phyloP scores from a whole-genome alignment of 768 basidiomycete species.

The Boletus patriciae region DNA sequence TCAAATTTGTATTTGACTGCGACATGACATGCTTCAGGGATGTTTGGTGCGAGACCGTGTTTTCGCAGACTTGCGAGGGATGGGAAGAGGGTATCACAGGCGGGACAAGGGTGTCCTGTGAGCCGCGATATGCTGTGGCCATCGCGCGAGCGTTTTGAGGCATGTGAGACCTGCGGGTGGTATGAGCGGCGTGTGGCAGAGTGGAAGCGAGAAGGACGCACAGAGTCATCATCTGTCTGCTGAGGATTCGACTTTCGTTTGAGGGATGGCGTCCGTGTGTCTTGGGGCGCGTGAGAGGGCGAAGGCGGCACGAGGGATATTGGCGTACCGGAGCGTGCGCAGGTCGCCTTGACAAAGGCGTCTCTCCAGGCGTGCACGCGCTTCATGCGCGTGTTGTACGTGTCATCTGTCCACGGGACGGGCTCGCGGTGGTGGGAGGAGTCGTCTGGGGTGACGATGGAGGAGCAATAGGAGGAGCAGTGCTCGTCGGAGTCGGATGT shows the following conservation, averaged over 20 bases:
- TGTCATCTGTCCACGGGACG: slow-evolving; percentile 44
- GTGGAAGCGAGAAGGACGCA: slow-evolving; percentile 27
- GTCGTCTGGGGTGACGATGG: slow-evolving; percentile 46
- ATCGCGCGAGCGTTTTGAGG: slow-evolving; percentile 52
- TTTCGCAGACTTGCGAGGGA: slow-evolving; percentile 58
- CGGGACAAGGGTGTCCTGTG: slow-evolving; percentile 64
- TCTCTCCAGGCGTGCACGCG: slow-evolving; percentile 76
- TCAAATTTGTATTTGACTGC: slow-evolving; percentile 79
- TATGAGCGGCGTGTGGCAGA: slow-evolving; percentile 17
- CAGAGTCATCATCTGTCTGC: slow-evolving; percentile 42
- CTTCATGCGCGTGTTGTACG: slow-evolving; percentile 55
- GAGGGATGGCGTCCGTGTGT: slow-evolving; percentile 39
- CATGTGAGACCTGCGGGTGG: slow-evolving; percentile 45
- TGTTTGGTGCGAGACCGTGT: slow-evolving; percentile 53
- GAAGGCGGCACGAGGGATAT: background rate
- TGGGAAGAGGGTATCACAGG: slow-evolving; percentile 68
- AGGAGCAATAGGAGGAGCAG: slow-evolving; percentile 73
- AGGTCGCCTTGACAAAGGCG: slow-evolving; percentile 47
- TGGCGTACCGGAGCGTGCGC: slow-evolving; percentile 42
- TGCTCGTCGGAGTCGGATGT: slow-evolving; percentile 43
- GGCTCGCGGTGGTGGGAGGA: slow-evolving; percentile 27
- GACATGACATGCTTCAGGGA: slow-evolving; percentile 68
- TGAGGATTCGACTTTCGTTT: slow-evolving; percentile 47
- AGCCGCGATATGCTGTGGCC: slow-evolving; percentile 40
- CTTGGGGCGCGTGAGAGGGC: slow-evolving; percentile 12